phyloP scores from a whole-genome alignment of 495 filamentous ascomycete species.

The Parathielavia appendiculata region DNA sequence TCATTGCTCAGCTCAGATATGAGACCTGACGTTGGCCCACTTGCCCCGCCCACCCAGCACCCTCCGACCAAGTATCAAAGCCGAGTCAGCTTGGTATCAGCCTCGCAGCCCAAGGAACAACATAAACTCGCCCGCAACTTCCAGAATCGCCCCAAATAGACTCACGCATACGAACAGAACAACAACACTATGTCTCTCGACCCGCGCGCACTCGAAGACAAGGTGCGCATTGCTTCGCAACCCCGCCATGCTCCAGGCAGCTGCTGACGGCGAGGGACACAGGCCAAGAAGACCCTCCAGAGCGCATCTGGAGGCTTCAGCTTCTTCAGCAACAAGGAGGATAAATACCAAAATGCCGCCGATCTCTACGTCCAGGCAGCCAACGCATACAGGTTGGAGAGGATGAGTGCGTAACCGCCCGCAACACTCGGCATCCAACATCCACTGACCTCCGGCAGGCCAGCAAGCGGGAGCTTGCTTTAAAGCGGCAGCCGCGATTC shows the following conservation, averaged over 20 bases:
- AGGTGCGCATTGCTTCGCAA: constrained; percentile 30
- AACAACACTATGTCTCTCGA: constrained; percentile 41
- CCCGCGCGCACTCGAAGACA: constrained; percentile 43
- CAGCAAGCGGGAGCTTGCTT: constrained; percentile 77
- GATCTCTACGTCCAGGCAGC: constrained; percentile 76
- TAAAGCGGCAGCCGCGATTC: constrained; percentile 71
- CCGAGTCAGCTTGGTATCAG: not conserved
- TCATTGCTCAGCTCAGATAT: constrained; percentile 11
- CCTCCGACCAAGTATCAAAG: not conserved
- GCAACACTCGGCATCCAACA: not conserved
- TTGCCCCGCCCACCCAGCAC: not conserved
- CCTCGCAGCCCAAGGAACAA: not conserved
- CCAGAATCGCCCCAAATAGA: not conserved
- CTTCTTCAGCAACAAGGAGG: constrained; percentile 67
- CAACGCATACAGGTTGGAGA: constrained; percentile 73
- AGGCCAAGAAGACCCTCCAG: constrained; percentile 75
- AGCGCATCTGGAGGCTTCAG: constrained; percentile 62
- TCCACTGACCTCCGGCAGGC: constrained; percentile 41
- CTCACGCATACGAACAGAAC: constrained; percentile 3
- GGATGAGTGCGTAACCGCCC: constrained; percentile 50
- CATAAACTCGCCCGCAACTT: not conserved
- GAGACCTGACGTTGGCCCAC: constrained; percentile 12
- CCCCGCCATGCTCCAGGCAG: constrained; percentile 23
- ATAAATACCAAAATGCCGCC: constrained; percentile 80
- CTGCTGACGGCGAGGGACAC: constrained; percentile 28